Conservation (phyloP, 2,329 filamentous ascomycete species). For the Fusarium camptoceras region DNA sequence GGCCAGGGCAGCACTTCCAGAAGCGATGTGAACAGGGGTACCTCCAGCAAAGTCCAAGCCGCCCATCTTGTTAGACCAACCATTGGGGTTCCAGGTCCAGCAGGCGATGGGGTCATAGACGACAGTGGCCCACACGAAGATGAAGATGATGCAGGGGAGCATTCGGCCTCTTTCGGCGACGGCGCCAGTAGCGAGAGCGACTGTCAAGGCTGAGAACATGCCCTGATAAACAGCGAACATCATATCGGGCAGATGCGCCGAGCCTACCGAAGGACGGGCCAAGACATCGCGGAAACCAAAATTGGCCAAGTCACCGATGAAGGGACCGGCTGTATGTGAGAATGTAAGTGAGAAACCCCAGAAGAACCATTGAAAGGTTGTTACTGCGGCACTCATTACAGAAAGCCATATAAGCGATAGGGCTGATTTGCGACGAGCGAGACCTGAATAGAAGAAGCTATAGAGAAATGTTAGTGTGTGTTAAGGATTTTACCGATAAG, state of each 20-base stretch:
- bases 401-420: conserved; percentile 92
- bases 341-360: conserved; percentile 89
- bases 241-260: conserved; percentile 79
- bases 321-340: conserved; percentile 79
- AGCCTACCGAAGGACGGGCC: conserved; percentile 79
- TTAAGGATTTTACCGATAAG: not conserved
- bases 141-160: conserved; percentile 89
- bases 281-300: conserved; percentile 83
- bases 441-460: conserved; percentile 90
- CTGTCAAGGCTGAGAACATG: conserved; percentile 89
- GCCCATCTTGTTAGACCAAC: conserved; percentile 84
- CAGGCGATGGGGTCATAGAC: conserved; percentile 94
- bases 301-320: conserved; percentile 82
- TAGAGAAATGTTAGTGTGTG: conserved; percentile 20
- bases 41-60: conserved; percentile 91
- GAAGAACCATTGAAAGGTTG: conserved; percentile 95
- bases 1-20: conserved; percentile 83
- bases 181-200: conserved; percentile 85
- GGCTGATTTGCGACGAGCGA: conserved; percentile 88
- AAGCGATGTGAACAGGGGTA: conserved; percentile 89
- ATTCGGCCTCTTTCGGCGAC: conserved; percentile 89
- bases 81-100: conserved; percentile 91
- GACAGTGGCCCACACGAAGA: conserved; percentile 91
- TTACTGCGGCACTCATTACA: conserved; percentile 85
- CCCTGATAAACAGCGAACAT: conserved; percentile 88